Evolutionary conservation across 345 rosid genomes (phyloP).

Genomic region (Eucalyptus tenuipes): DNA sequence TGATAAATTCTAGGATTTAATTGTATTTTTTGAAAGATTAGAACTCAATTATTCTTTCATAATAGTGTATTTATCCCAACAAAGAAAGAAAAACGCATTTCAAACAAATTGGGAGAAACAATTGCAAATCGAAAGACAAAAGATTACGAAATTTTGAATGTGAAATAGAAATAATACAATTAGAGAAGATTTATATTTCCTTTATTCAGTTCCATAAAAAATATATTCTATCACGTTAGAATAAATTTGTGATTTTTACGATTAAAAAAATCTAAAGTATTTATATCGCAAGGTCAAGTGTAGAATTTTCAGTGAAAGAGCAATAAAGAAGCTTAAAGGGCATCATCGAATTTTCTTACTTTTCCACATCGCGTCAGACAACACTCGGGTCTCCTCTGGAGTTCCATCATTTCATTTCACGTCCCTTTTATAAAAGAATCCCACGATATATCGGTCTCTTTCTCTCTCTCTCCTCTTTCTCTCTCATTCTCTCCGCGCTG

Average conservation of each 20-base stretch:
- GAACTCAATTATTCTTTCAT: not conserved
- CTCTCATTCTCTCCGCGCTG: not conserved
- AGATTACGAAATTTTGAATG: not conserved
- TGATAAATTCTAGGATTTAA: not conserved
- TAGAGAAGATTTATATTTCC: too few species aligned
- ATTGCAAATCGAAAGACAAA: not conserved
- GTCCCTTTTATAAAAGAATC: not conserved
- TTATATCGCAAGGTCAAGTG: too few species aligned
- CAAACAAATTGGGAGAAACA: not conserved
- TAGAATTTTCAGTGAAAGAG: not conserved
- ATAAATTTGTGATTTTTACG: too few species aligned
- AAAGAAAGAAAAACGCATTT: not conserved
- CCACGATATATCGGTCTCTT: not conserved
- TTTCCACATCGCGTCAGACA: not conserved
- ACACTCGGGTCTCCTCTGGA: not conserved
- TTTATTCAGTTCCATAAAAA: not conserved
- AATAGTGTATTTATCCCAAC: not conserved
- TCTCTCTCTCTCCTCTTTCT: not conserved
- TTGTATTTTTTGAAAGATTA: rapidly evolving
- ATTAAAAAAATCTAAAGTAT: too few species aligned
- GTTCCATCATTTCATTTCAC: not conserved
- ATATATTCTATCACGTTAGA: too few species aligned
- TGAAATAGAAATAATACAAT: not conserved
- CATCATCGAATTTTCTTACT: not conserved
- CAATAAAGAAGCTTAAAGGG: not conserved